Conservation (phyloP, 495 filamentous ascomycete species). For the Aspergillus baeticus region DNA sequence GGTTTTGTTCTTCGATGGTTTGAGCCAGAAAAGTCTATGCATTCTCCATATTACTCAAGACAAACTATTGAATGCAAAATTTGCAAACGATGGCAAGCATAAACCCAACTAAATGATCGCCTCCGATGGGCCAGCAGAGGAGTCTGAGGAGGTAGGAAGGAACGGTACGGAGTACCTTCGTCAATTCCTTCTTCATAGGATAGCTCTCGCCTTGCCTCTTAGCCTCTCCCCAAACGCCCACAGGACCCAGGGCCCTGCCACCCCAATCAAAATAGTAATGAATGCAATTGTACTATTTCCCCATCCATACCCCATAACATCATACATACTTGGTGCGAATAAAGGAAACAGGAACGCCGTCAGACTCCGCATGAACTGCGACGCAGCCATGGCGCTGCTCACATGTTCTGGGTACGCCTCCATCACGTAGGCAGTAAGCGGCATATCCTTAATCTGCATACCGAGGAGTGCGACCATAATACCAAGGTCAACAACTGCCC, state of each 20-base stretch:
- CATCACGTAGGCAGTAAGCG: conserved; percentile 45
- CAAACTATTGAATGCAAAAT: too few species aligned
- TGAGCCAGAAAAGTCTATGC: too few species aligned
- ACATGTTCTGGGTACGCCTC: conserved; percentile 64
- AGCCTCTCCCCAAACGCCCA: conserved; percentile 56
- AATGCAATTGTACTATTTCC: conserved; percentile 59
- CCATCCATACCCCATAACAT: conserved; percentile 56
- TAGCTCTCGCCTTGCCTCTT: conserved; percentile 23
- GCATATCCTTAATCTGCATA: conserved; percentile 61
- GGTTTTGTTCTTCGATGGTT: too few species aligned
- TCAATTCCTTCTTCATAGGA: too few species aligned
- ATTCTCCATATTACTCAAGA: too few species aligned
- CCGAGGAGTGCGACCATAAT: conserved; percentile 55
- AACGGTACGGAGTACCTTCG: too few species aligned
- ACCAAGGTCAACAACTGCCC: conserved; percentile 62
- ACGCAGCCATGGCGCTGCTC: conserved; percentile 66
- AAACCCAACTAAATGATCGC: too few species aligned
- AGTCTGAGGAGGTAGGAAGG: too few species aligned
- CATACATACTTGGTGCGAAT: conserved; percentile 62
- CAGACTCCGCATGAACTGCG: conserved; percentile 60
- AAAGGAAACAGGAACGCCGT: conserved; percentile 75
- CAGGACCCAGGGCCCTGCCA: conserved; percentile 56
- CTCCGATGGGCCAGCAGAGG: too few species aligned
- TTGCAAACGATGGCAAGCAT: too few species aligned
- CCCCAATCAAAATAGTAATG: conserved; percentile 48